Conservation (phyloP, 352 stramenopile genomes). For the Phytophthora sp. region DNA sequence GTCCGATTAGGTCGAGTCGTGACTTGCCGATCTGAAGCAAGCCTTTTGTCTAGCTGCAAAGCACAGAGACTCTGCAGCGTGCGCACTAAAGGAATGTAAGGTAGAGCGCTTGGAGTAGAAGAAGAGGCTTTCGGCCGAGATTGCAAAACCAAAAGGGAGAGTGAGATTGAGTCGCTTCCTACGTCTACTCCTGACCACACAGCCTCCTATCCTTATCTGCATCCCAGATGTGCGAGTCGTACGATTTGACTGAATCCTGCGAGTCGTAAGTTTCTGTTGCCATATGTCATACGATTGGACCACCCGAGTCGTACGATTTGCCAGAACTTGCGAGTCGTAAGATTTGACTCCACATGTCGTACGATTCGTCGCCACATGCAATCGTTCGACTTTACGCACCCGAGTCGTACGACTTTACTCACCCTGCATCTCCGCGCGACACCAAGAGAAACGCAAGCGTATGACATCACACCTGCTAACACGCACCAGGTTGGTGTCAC, state of each 20-base stretch:
- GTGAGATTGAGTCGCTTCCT: neutral
- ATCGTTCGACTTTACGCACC: neutral
- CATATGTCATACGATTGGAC: too few species aligned
- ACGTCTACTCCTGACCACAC: neutral
- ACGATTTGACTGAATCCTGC: neutral
- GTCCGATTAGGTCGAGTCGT: too few species aligned
- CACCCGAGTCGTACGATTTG: neutral
- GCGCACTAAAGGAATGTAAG: neutral
- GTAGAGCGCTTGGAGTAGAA: neutral
- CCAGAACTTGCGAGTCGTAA: neutral
- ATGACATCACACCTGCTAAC: neutral
- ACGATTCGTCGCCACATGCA: too few species aligned
- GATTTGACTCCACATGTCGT: too few species aligned
- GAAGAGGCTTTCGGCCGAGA: neutral
- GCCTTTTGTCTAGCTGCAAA: too few species aligned
- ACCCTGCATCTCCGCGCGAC: neutral
- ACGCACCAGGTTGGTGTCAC: too few species aligned
- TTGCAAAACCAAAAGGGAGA: neutral
- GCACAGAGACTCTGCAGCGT: too few species aligned
- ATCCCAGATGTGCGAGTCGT: neutral
- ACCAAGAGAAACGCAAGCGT: neutral
- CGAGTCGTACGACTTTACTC: neutral
- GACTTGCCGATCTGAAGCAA: too few species aligned
- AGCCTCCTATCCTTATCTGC: neutral
- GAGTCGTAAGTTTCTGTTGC: too few species aligned